Evolutionary conservation across 352 stramenopile genomes (phyloP), one percentile per base, ranked within the genome.

Genomic region (Phytophthora lateralis): DNA sequence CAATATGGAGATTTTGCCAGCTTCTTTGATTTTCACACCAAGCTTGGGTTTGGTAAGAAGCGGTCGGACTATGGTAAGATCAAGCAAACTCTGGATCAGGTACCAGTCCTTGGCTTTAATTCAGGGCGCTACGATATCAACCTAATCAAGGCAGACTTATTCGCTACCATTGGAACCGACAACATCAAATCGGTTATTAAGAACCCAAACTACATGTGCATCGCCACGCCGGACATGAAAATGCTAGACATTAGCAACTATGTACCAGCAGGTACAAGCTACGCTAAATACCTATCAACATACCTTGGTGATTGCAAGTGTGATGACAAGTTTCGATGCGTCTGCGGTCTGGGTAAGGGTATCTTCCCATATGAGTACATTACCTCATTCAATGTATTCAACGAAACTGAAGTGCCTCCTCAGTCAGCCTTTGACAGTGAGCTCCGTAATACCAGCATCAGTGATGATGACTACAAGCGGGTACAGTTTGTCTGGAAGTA

Each of bases 191-290:
- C 53, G 27, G 46, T 62, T 17, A 71, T 73, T 26, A 76, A 70
- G 18, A 76, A 73, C 20, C 68, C 60, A 20, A 35, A 6, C 9
- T 73, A 73, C 45, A 77, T 71, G 69, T 75, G 69, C 45, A 73
- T 77, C 30, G 17, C 44, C 1, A 71, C 69, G 6, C 17, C 53
- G 26, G 6, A 42, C 6, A 46, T 74, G 5, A 77, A 74, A 24
- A 69, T 77, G 12, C 50, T 77, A 30, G 64, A 77, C 57, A 69
- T 71, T 38, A 60, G 12, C 41, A 74, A 74, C 18, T 77, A 71
- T 60, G 20, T 76, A 21, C 63, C 68, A 20, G 57, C 68, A 21
- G 68, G 63, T 29, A 73, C 63, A 21, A 61, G 34, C 34, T 69
- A 66, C 58, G 50, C 54, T 20, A 56, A 58, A 14, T 76, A 74